A percentile compares a stretch with the other conserved stretches of the same genome.
Evolutionary conservation across 805 yeast species (phyloP).

Genomic region (Wickerhamiella lipophila): DNA sequence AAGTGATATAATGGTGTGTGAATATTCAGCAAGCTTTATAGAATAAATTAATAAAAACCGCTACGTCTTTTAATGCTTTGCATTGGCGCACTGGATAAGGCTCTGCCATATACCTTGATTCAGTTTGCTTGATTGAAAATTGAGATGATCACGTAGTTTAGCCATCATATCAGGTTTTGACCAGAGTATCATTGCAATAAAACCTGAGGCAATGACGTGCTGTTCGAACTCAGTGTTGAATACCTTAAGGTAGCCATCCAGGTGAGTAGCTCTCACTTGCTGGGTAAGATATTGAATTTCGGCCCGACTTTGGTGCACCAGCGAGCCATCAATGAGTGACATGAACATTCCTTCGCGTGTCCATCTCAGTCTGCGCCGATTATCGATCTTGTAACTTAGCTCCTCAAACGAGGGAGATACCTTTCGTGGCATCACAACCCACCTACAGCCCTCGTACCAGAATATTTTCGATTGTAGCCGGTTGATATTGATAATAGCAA

Average conservation of each 20-base stretch:
- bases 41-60: not conserved
- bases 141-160: not conserved
- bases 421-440: not conserved
- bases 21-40: not conserved
- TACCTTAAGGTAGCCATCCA: slow-evolving; percentile 1
- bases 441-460: slow-evolving; percentile 1
- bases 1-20: not conserved
- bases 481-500: not conserved
- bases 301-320: not conserved
- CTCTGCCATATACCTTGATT: not conserved
- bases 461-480: slow-evolving; percentile 2
- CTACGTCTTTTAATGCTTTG: not conserved
- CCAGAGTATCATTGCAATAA: slow-evolving; percentile 7
- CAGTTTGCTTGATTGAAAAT: not conserved
- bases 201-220: not conserved
- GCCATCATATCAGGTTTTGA: not conserved
- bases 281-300: not conserved
- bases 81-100: not conserved
- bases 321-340: not conserved
- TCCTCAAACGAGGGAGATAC: not conserved
- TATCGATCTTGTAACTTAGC: not conserved
- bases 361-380: slow-evolving; percentile 7
- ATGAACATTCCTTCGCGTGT: not conserved
- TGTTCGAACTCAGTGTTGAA: not conserved
- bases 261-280: not conserved